Conservation (phyloP, 163 green algal genomes). For the Coccomyxa subellipsoidea region DNA sequence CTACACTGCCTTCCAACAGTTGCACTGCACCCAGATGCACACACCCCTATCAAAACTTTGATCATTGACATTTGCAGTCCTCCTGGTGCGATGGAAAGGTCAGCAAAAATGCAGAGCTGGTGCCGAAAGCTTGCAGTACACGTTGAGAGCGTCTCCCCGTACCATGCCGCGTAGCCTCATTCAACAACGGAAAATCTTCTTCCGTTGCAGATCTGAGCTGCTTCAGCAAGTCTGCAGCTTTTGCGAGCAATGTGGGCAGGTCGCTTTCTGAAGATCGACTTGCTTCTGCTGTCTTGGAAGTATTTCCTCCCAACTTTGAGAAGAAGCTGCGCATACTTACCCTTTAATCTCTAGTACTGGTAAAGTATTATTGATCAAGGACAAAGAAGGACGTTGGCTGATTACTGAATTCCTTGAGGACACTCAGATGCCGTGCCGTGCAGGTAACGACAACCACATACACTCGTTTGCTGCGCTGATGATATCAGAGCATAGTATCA, state of each 20-base stretch:
- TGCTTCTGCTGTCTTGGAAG: not conserved
- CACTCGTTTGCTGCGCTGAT: too few species aligned
- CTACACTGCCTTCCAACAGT: conserved; percentile 23
- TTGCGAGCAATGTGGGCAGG: not conserved
- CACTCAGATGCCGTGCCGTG: not conserved
- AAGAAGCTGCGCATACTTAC: conserved; percentile 4
- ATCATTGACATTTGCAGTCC: not conserved
- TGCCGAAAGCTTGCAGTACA: not conserved
- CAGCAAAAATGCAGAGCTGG: not conserved
- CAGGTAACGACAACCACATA: too few species aligned
- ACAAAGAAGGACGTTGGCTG: not conserved
- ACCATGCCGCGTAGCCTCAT: conserved; percentile 29
- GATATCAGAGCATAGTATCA: too few species aligned
- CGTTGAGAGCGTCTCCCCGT: not conserved
- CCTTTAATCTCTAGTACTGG: too few species aligned
- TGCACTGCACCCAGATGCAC: conserved; percentile 17
- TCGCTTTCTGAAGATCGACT: not conserved
- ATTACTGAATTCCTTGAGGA: not conserved
- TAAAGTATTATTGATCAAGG: not conserved
- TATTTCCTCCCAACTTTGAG: not conserved
- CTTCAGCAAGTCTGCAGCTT: conserved; percentile 19
- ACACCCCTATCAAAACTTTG: not conserved
- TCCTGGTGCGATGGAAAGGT: too few species aligned
- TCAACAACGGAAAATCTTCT: conserved; percentile 26
- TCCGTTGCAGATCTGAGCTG: not conserved